Percentiles rank a stretch among this genome's conserved stretches.
phyloP scores from a whole-genome alignment of 768 basidiomycete genomes.

The Psilocybe cubensis region DNA sequence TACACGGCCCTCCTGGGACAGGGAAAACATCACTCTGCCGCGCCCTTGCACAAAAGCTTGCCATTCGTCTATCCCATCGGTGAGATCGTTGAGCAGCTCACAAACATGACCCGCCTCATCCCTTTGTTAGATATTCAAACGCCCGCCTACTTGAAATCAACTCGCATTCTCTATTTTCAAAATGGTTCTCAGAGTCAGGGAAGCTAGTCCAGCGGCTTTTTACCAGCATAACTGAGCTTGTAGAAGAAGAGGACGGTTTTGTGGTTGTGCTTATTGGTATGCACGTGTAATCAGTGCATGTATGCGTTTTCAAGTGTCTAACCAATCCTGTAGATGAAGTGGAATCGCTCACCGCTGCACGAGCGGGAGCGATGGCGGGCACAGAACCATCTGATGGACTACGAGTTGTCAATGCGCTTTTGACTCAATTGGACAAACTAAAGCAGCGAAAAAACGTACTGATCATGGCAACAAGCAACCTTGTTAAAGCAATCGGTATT shows the following conservation, averaged over 20 bases:
- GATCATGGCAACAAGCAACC: slow-evolving; percentile 95
- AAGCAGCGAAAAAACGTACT: slow-evolving; percentile 93
- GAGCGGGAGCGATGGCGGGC: slow-evolving; percentile 93
- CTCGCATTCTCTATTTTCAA: slow-evolving; percentile 96
- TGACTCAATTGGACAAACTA: slow-evolving; percentile 96
- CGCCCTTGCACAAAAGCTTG: slow-evolving; percentile 93
- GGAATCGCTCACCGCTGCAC: slow-evolving; percentile 91
- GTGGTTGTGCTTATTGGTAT: slow-evolving; percentile 93
- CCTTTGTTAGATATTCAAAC: slow-evolving; percentile 69
- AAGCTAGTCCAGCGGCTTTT: slow-evolving; percentile 97
- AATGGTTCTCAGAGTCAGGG: slow-evolving; percentile 99
- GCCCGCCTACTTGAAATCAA: slow-evolving; percentile 95
- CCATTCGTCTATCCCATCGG: slow-evolving; percentile 88
- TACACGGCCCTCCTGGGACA: slow-evolving; percentile 97
- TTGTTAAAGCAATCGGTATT: slow-evolving; percentile 90
- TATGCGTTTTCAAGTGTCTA: background rate
- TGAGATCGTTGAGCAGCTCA: slow-evolving; percentile 31
- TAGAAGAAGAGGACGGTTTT: slow-evolving; percentile 90
- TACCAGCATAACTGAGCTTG: slow-evolving; percentile 84
- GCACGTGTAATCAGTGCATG: background rate
- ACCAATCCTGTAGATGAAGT: slow-evolving; percentile 75
- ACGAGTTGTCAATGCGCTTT: slow-evolving; percentile 93
- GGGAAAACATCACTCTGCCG: slow-evolving; percentile 96
- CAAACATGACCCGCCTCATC: background rate
- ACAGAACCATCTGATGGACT: slow-evolving; percentile 96